Base-by-base conservation (phyloP, 2,329 filamentous ascomycete genomes). In the Cladosporium sp. region DNA sequence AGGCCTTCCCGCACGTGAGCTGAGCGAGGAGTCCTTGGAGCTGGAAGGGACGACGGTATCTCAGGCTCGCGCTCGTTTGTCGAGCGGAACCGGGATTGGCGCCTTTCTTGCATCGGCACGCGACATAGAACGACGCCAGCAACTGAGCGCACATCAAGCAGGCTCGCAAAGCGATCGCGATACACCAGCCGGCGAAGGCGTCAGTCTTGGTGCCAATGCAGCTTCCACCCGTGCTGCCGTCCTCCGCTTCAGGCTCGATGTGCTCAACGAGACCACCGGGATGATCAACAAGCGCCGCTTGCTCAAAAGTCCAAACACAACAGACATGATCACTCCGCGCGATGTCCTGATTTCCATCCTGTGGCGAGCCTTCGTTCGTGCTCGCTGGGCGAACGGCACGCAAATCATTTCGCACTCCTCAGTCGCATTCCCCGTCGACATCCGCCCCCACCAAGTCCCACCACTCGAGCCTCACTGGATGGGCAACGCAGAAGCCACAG, bases 281-380 rank as follows among this genome's bases (percentile, higher is more conserved):
- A 61, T 70, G 67, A 52, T 71, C 62, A 69, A 69, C 29, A 60
- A 57, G 23, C 69, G 70, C 55, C 61, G 50, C 18, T 18, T 8
- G 8, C 35, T 63, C 18, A 35, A 26, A 14, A 50, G 26, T 18
- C 18, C 14, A 21, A 2, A 18, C 14, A 14, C 16, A 4, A n/a
- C 31, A 1, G 63, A 60, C 55, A 44, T 16, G 8, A 11, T 65
- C 46, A 60, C 63, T 2, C 35, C 46, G 2, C 55, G 49, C 46
- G 68, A 73, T 35, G 62, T 61, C 33, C 64, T 73, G 35, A 56
- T 66, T 33, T 60, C 67, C 21, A 67, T 73, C 7, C 66, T 73
- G 16, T 73, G 69, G 70, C 68, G 67, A 31, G 67, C 65, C 28
- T 66, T 68, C 50, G 59, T 61, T 7, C 64, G 69, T 2, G 70